Conservation (phyloP, 202 grass and related monocot genomes). For the Brachypodium distachyon region DNA sequence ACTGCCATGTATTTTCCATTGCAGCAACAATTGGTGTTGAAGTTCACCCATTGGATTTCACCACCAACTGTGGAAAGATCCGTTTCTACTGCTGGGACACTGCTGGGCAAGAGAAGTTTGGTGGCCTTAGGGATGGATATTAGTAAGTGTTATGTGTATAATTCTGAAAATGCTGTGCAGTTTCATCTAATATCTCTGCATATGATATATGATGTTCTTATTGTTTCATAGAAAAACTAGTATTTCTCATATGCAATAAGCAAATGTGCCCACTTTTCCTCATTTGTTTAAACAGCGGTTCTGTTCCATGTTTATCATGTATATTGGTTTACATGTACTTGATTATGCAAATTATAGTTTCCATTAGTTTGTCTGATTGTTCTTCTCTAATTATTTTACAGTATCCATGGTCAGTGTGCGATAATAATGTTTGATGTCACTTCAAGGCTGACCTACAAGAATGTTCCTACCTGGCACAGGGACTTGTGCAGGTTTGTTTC, state of each 20-base stretch:
- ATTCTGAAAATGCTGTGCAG: not conserved
- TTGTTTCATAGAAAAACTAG: too few relatives aligned
- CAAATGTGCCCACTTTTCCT: too few relatives aligned
- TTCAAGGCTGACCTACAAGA: slow-evolving; percentile 73
- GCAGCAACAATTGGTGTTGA: slow-evolving; percentile 86
- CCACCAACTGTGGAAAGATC: slow-evolving; percentile 82
- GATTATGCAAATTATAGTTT: not conserved
- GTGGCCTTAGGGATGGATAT: slow-evolving; percentile 85
- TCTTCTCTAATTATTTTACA: not conserved
- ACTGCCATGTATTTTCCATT: not conserved
- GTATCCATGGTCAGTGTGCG: slow-evolving; percentile 75
- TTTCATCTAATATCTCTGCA: not conserved
- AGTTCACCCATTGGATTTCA: slow-evolving; percentile 78
- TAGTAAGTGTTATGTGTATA: slow-evolving; percentile 40
- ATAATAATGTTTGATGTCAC: slow-evolving; percentile 95
- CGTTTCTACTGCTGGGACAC: slow-evolving; percentile 91
- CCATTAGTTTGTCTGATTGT: not conserved
- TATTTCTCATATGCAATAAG: too few relatives aligned
- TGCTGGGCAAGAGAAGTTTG: slow-evolving; percentile 82
- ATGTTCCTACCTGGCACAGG: slow-evolving; percentile 84
- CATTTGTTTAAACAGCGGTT: not conserved
- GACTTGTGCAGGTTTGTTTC: slow-evolving; percentile 65
- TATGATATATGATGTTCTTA: not conserved
- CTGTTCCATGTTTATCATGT: not conserved
- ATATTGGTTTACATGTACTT: not conserved